These are phyloP conservation scores for Yamadazyma sp. DNA, from an alignment of 805 yeast genomes.

Conservation along the genomic window DNA sequence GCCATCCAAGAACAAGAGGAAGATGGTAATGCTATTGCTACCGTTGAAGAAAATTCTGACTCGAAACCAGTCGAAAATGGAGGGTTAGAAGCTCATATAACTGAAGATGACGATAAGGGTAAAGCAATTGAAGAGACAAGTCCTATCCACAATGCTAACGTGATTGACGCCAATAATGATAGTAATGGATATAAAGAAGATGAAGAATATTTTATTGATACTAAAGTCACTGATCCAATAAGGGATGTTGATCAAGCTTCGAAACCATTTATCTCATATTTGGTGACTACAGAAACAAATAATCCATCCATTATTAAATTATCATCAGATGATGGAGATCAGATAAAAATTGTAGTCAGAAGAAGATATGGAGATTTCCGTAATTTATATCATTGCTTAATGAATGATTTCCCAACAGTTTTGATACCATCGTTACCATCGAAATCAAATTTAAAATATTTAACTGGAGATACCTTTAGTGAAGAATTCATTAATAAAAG, in stretches of 20 bases:
- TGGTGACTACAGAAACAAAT: constrained; percentile 61
- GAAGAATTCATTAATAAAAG: constrained; percentile 80
- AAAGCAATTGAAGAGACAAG: too few relatives aligned
- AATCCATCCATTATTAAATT: constrained; percentile 52
- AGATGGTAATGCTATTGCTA: background rate
- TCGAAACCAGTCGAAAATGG: background rate
- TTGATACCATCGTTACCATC: constrained; percentile 94
- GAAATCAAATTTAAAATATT: constrained; percentile 83
- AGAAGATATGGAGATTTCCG: constrained; percentile 88
- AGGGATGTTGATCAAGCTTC: constrained; percentile 68
- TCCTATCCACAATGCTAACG: too few relatives aligned
- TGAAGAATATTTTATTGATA: constrained; percentile 17
- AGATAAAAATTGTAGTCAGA: constrained; percentile 48
- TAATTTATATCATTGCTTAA: constrained; percentile 68
- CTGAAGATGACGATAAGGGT: background rate
- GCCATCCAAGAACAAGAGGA: background rate
- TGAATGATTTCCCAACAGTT: constrained; percentile 78
- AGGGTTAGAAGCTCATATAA: background rate
- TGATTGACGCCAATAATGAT: too few relatives aligned
- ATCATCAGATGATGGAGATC: constrained; percentile 15
- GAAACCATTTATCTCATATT: constrained; percentile 72
- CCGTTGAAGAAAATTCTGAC: background rate
- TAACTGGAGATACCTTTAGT: constrained; percentile 90
- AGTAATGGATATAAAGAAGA: too few relatives aligned
- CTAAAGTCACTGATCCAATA: constrained; percentile 56